Conservation (phyloP, 305 asterid genomes). For the Rubia balearica region DNA sequence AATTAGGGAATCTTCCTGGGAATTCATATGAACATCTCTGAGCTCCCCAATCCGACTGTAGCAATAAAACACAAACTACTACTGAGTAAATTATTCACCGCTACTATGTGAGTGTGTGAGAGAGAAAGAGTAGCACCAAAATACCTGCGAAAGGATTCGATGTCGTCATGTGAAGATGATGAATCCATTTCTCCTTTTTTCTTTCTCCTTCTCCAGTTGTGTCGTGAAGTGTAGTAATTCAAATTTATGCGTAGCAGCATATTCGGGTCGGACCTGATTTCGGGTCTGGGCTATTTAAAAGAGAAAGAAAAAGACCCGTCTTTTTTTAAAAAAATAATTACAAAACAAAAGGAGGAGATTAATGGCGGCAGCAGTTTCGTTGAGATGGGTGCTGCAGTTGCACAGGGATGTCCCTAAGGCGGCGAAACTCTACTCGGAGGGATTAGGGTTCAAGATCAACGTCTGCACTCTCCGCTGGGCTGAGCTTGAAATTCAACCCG, state of each 20-base stretch:
- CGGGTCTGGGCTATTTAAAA: neutral
- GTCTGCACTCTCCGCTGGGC: conserved; percentile 88
- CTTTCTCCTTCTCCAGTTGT: too few relatives aligned
- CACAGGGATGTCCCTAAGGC: conserved; percentile 92
- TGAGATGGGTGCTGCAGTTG: conserved; percentile 68
- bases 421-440: conserved; percentile 75
- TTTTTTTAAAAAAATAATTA: neutral
- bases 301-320: neutral
- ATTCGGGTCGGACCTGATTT: neutral
- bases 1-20: conserved; percentile 16
- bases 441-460: conserved; percentile 62
- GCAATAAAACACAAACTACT: neutral
- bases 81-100: neutral
- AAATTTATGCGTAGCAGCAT: neutral
- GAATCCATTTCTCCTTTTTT: conserved; percentile 25
- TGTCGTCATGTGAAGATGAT: conserved; percentile 26
- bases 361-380: conserved; percentile 32
- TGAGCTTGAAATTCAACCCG: conserved; percentile 87
- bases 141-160: conserved; percentile 40
- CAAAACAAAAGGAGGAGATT: neutral
- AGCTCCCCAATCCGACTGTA: conserved; percentile 60
- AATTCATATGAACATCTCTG: conserved; percentile 25
- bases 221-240: too few relatives aligned
- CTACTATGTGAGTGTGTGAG: neutral
- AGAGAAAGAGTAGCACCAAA: neutral